These are phyloP conservation scores for Pulveroboletus frians DNA, from an alignment of 768 basidiomycete genomes.

Conservation along the genomic window DNA sequence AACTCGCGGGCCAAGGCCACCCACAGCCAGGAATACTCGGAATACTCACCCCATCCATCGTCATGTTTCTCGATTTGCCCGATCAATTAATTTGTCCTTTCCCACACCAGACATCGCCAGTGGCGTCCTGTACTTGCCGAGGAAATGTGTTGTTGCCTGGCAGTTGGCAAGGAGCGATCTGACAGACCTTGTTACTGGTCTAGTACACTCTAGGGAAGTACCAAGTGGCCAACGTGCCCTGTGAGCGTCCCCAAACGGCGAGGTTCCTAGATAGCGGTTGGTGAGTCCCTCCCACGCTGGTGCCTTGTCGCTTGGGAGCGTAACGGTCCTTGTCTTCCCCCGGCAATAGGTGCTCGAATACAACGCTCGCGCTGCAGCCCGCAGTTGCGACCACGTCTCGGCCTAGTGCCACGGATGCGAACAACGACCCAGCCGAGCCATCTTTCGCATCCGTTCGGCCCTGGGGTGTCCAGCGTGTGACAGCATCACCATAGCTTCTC, in stretches of 20 bases:
- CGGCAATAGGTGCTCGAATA: neutral
- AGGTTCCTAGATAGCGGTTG: neutral
- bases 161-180: slow-evolving; percentile 5
- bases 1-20: no score
- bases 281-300: neutral
- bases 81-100: slow-evolving; percentile 1
- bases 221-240: neutral
- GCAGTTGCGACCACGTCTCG: neutral
- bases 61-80: neutral
- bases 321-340: neutral
- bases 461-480: neutral
- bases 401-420: neutral
- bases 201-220: slow-evolving; percentile 7
- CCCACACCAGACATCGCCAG: slow-evolving; percentile 3
- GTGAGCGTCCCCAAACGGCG: neutral
- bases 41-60: no score
- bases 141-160: neutral
- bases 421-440: neutral
- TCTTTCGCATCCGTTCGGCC: neutral
- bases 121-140: slow-evolving; percentile 3
- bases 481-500: neutral
- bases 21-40: no score
- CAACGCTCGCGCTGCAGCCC: neutral
- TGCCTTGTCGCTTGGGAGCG: neutral
- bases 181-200: neutral